A percentile compares a stretch with the other conserved stretches of the same genome.
Conservation (phyloP, 805 yeast species). For the Metschnikowia peoriensis region DNA sequence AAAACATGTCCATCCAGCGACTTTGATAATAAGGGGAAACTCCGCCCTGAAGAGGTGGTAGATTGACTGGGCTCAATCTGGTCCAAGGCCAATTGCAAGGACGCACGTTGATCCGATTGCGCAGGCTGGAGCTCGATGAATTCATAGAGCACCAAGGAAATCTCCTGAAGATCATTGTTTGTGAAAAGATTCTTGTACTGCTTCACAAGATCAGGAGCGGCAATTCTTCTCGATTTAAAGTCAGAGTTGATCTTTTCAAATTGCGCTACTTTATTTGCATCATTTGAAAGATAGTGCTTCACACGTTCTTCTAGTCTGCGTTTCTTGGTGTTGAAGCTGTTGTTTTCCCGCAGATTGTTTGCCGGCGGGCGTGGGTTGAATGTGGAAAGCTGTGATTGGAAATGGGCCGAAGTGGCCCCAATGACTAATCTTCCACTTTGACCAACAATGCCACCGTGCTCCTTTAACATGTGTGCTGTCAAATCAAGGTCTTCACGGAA, state of each 20-base stretch:
- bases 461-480: conserved; percentile 81
- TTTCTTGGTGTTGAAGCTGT: conserved; percentile 48
- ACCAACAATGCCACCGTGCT: conserved; percentile 61
- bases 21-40: conserved; percentile 49
- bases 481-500: conserved; percentile 83
- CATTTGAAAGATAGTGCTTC: conserved; percentile 66
- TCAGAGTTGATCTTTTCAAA: conserved; percentile 51
- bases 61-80: conserved; percentile 16
- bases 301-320: conserved; percentile 81
- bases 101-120: conserved; percentile 43
- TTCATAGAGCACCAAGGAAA: conserved; percentile 57
- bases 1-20: conserved; percentile 10
- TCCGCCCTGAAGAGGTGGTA: conserved; percentile 6
- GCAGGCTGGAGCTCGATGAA: conserved; percentile 54
- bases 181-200: conserved; percentile 50
- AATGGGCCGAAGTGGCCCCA: conserved; percentile 39
- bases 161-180: conserved; percentile 43
- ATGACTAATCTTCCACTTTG: conserved; percentile 44
- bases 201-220: conserved; percentile 47
- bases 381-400: conserved; percentile 64
- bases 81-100: conserved; percentile 29
- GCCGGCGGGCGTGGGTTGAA: conserved; percentile 30
- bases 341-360: conserved; percentile 25
- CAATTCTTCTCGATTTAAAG: conserved; percentile 45
- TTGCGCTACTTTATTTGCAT: conserved; percentile 41